Evolutionary conservation across 345 rosid genomes (phyloP).

Genomic region (Abelmoschus esculentus): DNA sequence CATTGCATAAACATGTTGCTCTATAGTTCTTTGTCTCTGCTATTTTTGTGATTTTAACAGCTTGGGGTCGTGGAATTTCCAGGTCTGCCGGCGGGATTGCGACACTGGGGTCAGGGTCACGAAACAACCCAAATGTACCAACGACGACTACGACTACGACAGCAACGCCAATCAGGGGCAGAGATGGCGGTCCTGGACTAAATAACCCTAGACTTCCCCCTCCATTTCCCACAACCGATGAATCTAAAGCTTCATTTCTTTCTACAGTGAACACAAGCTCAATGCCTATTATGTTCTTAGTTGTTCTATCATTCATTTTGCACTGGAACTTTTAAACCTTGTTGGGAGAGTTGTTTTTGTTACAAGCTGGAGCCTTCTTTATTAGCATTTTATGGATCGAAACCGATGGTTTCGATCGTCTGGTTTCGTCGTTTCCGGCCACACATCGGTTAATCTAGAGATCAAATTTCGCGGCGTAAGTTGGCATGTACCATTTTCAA

Average conservation of each 20-base stretch:
- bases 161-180: constrained; percentile 9
- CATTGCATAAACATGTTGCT: too few species aligned
- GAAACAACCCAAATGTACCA: constrained; percentile 6
- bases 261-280: constrained; percentile 1
- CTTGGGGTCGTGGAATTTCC: constrained; percentile 11
- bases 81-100: constrained; percentile 37
- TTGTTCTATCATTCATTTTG: constrained; percentile 13
- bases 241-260: constrained; percentile 20
- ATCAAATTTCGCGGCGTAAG: too few species aligned
- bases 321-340: constrained; percentile 7
- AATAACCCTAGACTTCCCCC: constrained; percentile 22
- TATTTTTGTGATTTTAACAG: constrained; percentile 1
- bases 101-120: constrained; percentile 11
- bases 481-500: too few species aligned
- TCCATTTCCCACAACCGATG: constrained; percentile 16
- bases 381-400: not conserved
- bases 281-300: constrained; percentile 1
- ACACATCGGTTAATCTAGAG: too few species aligned
- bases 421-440: too few species aligned
- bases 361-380: constrained; percentile 20
- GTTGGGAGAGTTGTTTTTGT: constrained; percentile 21
- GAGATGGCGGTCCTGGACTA: constrained; percentile 22
- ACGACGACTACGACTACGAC: not conserved
- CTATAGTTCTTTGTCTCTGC: not conserved
- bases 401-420: too few species aligned